phyloP scores from a whole-genome alignment of 23 red algal genomes.

The Gracilariopsis chorda region DNA sequence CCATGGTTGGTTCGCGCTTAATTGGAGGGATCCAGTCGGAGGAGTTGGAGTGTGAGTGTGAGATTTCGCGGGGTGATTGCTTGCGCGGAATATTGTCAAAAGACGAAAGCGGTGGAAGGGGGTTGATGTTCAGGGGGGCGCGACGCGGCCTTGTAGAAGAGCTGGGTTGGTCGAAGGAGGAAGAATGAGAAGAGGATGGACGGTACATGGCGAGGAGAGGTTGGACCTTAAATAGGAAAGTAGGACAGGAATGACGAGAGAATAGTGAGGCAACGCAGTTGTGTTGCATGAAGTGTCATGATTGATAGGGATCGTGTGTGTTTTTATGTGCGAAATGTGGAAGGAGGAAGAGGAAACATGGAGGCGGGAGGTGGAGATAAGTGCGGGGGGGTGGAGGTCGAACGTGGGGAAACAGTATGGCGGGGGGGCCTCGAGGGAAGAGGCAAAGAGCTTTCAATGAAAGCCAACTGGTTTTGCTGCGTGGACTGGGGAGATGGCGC shows the following conservation, averaged over 20 bases:
- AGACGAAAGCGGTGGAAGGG: background rate
- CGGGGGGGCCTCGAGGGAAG: too few species aligned
- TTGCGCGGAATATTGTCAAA: background rate
- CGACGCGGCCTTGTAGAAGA: background rate
- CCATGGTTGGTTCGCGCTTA: slow-evolving; percentile 6
- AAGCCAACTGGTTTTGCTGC: slow-evolving; percentile 38
- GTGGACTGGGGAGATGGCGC: background rate
- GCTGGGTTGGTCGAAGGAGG: background rate
- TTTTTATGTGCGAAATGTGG: too few species aligned
- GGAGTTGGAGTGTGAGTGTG: background rate
- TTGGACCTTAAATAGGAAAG: background rate
- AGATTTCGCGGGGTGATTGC: background rate
- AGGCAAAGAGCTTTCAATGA: background rate
- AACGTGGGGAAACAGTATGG: too few species aligned
- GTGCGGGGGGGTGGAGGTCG: too few species aligned
- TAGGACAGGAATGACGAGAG: background rate
- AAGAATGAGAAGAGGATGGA: background rate
- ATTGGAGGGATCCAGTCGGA: background rate
- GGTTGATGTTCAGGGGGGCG: background rate
- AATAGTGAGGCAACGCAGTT: background rate
- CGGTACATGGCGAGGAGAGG: background rate
- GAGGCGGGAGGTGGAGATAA: too few species aligned
- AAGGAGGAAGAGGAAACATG: too few species aligned
- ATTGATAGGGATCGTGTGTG: too few species aligned
- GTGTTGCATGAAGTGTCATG: too few species aligned